These are phyloP conservation scores for Penicillium paradoxum DNA, from an alignment of 495 filamentous ascomycete genomes.

Conservation along the genomic window DNA sequence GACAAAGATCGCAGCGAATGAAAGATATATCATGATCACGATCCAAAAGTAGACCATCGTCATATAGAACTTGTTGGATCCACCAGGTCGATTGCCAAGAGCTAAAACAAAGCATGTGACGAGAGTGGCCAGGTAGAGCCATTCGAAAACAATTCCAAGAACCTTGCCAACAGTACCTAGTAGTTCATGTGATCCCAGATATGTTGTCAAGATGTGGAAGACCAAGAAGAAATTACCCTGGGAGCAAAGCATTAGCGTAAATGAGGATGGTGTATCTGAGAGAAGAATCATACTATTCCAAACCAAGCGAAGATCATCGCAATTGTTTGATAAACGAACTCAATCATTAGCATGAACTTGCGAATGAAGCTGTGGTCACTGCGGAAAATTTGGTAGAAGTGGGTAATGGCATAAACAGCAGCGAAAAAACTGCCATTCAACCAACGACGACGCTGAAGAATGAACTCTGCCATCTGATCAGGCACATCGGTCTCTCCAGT, in stretches of 20 bases:
- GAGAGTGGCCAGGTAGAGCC: conserved; percentile 88
- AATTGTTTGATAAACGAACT: conserved; percentile 90
- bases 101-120: conserved; percentile 94
- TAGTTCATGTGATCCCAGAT: conserved; percentile 62
- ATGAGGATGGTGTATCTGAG: background rate
- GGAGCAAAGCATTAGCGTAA: conserved; percentile 4
- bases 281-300: conserved; percentile 59
- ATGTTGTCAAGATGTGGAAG: conserved; percentile 92
- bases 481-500: conserved; percentile 98
- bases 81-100: conserved; percentile 93
- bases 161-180: conserved; percentile 70
- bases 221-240: conserved; percentile 98
- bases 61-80: conserved; percentile 89
- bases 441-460: conserved; percentile 94
- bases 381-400: conserved; percentile 92
- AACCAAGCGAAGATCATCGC: conserved; percentile 99
- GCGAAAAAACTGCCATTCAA: conserved; percentile 99
- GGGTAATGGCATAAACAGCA: conserved; percentile 88
- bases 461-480: conserved; percentile 87
- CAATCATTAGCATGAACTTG: conserved; percentile 83
- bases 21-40: conserved; percentile 88
- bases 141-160: conserved; percentile 87
- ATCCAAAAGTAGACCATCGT: conserved; percentile 97
- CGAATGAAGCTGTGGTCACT: conserved; percentile 83
- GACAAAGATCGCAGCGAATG: conserved; percentile 93